Evolutionary conservation across 371 early-diverging fungal genomes (phyloP).

Genomic region (Syncephalis plumigaleata): DNA sequence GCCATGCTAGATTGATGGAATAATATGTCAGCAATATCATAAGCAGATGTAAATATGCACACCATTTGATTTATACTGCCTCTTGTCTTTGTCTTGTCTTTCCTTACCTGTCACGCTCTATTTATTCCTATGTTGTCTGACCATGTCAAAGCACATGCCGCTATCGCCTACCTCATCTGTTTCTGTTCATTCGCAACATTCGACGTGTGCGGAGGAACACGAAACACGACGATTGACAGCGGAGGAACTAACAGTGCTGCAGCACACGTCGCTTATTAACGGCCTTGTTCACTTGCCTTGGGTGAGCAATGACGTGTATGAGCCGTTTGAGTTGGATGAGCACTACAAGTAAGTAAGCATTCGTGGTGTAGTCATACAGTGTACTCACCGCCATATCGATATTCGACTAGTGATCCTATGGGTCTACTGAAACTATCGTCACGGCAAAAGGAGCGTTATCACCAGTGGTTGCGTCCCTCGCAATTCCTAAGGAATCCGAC

Average conservation of each 20-base stretch:
- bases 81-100: too few species aligned
- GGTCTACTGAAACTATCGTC: constrained; percentile 56
- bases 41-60: too few species aligned
- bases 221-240: constrained; percentile 9
- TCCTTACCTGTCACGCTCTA: too few species aligned
- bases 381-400: not conserved
- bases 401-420: constrained; percentile 35
- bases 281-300: constrained; percentile 55
- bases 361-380: not conserved
- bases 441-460: constrained; percentile 52
- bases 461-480: constrained; percentile 64
- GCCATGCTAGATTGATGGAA: too few species aligned
- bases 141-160: too few species aligned
- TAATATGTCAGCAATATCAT: too few species aligned
- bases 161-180: too few species aligned
- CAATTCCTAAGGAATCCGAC: constrained; percentile 46
- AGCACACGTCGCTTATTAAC: constrained; percentile 48
- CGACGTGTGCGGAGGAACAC: too few species aligned
- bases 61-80: too few species aligned
- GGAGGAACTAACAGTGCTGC: constrained; percentile 41
- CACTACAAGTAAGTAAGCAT: constrained; percentile 16
- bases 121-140: too few species aligned
- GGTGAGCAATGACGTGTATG: constrained; percentile 42
- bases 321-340: constrained; percentile 26
- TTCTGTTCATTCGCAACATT: too few species aligned